These are phyloP conservation scores for Penicillium crustosum DNA, from an alignment of 2,329 filamentous ascomycete species.

Conservation along the genomic window DNA sequence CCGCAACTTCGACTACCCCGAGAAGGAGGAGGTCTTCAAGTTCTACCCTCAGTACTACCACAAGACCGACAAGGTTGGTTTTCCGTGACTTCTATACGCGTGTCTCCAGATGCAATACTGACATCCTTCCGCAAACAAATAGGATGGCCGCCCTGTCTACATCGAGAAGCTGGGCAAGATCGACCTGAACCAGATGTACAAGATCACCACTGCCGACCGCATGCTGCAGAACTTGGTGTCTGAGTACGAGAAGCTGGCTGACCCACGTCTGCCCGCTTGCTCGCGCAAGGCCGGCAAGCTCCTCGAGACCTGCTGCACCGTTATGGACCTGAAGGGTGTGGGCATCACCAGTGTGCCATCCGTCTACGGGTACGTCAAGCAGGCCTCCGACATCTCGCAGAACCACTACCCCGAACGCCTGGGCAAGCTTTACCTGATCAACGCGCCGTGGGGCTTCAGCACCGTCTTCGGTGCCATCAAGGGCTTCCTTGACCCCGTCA, in stretches of 20 bases:
- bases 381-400: conserved; percentile 86
- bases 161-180: conserved; percentile 95
- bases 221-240: conserved; percentile 96
- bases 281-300: conserved; percentile 86
- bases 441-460: conserved; percentile 93
- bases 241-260: conserved; percentile 95
- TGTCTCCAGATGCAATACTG: neutral
- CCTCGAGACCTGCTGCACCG: conserved; percentile 95
- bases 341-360: conserved; percentile 75
- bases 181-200: conserved; percentile 84
- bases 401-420: conserved; percentile 99
- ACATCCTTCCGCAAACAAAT: neutral
- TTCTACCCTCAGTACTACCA: conserved; percentile 99
- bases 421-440: conserved; percentile 96
- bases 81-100: neutral
- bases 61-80: conserved; percentile 62
- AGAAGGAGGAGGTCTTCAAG: conserved; percentile 79
- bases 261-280: conserved; percentile 91
- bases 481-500: conserved; percentile 94
- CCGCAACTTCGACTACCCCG: conserved; percentile 78
- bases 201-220: conserved; percentile 86
- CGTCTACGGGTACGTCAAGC: conserved; percentile 84
- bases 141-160: conserved; percentile 97
- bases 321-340: conserved; percentile 97
- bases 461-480: conserved; percentile 83